phyloP scores from a whole-genome alignment of 2,329 filamentous ascomycete species.

The Microcyclosporella mali region DNA sequence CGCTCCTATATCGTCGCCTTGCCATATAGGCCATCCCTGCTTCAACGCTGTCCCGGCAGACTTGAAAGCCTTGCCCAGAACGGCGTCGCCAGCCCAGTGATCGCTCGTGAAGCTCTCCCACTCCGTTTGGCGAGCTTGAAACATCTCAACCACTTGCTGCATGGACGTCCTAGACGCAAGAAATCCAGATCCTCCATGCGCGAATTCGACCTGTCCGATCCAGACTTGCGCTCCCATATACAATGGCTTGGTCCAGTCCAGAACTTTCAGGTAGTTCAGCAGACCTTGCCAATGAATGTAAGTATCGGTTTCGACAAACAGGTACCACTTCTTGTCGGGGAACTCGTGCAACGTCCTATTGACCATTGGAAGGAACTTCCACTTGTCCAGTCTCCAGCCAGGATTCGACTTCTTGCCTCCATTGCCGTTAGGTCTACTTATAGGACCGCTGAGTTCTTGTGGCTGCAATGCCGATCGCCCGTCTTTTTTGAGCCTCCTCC shows the following conservation, averaged over 20 bases:
- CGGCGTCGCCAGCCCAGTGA: conserved; percentile 28
- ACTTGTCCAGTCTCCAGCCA: conserved; percentile 50
- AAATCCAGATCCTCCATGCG: conserved; percentile 38
- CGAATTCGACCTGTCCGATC: conserved; percentile 33
- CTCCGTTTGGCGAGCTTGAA: conserved; percentile 34
- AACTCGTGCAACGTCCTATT: conserved; percentile 37
- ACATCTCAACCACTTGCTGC: conserved; percentile 31
- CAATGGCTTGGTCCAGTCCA: conserved; percentile 37
- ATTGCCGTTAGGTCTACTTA: conserved; percentile 6
- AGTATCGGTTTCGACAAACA: conserved; percentile 55
- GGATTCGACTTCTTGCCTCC: conserved; percentile 16
- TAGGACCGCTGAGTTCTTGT: conserved; percentile 18
- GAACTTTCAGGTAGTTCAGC: conserved; percentile 34
- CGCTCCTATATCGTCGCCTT: conserved; percentile 20
- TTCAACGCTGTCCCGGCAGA: conserved; percentile 20
- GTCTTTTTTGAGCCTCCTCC: conserved; percentile 15
- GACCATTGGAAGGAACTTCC: conserved; percentile 51
- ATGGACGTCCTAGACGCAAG: conserved; percentile 37
- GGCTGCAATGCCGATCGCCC: conserved; percentile 14
- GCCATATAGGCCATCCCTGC: conserved; percentile 24
- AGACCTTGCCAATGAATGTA: conserved; percentile 48
- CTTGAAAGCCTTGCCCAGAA: conserved; percentile 24
- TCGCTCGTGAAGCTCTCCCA: conserved; percentile 21
- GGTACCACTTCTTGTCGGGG: conserved; percentile 51
- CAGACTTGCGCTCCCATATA: conserved; percentile 37